These are phyloP conservation scores for Eutrema salsugineum DNA, from an alignment of 441 rosid genomes.

Conservation along the genomic window DNA sequence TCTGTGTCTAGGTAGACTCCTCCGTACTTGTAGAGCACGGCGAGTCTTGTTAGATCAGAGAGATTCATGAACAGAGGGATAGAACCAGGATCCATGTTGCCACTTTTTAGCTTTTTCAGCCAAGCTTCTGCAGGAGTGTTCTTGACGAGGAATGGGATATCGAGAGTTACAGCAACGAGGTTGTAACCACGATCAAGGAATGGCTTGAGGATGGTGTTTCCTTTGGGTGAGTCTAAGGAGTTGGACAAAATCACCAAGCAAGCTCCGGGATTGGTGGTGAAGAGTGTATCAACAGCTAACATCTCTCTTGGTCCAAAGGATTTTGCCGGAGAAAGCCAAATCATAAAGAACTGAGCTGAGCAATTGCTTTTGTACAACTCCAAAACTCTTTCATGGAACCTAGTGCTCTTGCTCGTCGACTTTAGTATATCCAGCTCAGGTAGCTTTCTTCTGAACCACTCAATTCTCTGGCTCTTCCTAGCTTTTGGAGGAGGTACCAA, in stretches of 20 bases:
- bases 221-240: constrained; percentile 40
- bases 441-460: constrained; percentile 41
- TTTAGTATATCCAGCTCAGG: constrained; percentile 42
- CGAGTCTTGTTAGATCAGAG: constrained; percentile 51
- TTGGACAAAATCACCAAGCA: constrained; percentile 48
- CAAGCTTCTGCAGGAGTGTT: constrained; percentile 52
- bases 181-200: constrained; percentile 41
- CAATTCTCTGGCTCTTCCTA: constrained; percentile 37
- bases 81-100: constrained; percentile 51
- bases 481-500: constrained; percentile 39
- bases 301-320: constrained; percentile 50
- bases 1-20: constrained; percentile 60
- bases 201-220: constrained; percentile 43
- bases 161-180: constrained; percentile 38
- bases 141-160: constrained; percentile 41
- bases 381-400: constrained; percentile 34
- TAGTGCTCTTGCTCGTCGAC: constrained; percentile 35
- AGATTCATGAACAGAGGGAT: constrained; percentile 44
- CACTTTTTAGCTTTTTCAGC: constrained; percentile 40
- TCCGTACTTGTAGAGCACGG: constrained; percentile 50
- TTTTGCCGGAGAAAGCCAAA: constrained; percentile 49
- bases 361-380: constrained; percentile 38
- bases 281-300: constrained; percentile 43
- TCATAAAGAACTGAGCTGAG: constrained; percentile 48
- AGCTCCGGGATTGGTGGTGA: constrained; percentile 42